phyloP scores from a whole-genome alignment of 1,139 yeast genomes.

The Yamadazyma friedrichii region DNA sequence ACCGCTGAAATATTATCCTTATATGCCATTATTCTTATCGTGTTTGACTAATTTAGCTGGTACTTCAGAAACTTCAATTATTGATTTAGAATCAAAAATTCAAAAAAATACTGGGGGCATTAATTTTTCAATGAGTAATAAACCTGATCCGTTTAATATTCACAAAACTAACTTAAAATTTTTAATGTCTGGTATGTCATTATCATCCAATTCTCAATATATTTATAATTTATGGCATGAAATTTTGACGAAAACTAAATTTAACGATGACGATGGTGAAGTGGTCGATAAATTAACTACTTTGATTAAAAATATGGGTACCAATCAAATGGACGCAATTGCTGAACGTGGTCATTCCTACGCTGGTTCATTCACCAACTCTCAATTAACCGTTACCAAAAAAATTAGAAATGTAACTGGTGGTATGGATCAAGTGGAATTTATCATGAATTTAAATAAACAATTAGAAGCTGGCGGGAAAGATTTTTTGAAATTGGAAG shows the following conservation, averaged over 20 bases:
- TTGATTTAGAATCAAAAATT: constrained; percentile 81
- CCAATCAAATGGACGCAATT: constrained; percentile 73
- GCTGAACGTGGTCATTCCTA: constrained; percentile 89
- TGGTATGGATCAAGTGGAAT: constrained; percentile 77
- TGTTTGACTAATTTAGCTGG: constrained; percentile 84
- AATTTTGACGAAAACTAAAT: constrained; percentile 67
- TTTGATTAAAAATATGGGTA: constrained; percentile 69
- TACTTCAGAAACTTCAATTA: constrained; percentile 65
- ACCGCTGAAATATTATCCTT: constrained; percentile 63
- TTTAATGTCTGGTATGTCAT: constrained; percentile 65
- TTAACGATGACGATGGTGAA: constrained; percentile 32
- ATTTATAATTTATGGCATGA: constrained; percentile 69
- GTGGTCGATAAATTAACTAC: constrained; percentile 67
- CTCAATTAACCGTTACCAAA: constrained; percentile 61
- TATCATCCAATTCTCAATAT: constrained; percentile 60
- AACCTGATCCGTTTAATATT: constrained; percentile 54
- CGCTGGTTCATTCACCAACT: constrained; percentile 68
- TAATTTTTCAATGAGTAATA: constrained; percentile 54
- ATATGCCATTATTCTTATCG: constrained; percentile 72
- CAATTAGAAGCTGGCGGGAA: constrained; percentile 52
- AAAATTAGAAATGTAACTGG: constrained; percentile 60
- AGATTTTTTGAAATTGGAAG: constrained; percentile 46
- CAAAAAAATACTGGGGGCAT: constrained; percentile 86
- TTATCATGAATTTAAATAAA: constrained; percentile 59
- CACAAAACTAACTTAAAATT: constrained; percentile 44